phyloP scores from a whole-genome alignment of 2,329 filamentous ascomycete genomes.

The Aspergillus felis region DNA sequence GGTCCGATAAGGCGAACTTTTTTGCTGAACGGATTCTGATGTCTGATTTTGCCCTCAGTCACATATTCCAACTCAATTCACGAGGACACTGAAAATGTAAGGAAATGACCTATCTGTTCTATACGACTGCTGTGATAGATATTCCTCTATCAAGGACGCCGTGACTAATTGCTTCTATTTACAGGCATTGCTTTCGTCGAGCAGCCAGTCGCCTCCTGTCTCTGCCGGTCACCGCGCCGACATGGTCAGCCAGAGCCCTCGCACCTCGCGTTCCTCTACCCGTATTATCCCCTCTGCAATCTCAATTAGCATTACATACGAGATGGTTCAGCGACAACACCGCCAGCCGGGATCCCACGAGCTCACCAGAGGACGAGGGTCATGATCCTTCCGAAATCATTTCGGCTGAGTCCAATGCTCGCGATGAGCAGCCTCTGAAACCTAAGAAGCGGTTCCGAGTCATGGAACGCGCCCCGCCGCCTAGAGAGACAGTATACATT shows the following conservation, averaged over 20 bases:
- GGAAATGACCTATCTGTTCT: neutral
- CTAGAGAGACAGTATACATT: constrained; percentile 55
- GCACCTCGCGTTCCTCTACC: constrained; percentile 26
- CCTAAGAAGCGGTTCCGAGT: constrained; percentile 8
- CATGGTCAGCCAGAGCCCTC: constrained; percentile 40
- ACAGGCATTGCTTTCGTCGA: constrained; percentile 57
- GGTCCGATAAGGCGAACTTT: neutral
- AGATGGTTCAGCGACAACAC: constrained; percentile 13
- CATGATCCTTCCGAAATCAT: neutral
- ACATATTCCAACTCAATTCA: neutral
- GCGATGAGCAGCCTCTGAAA: constrained; percentile 9
- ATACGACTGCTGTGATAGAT: neutral
- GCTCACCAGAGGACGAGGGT: neutral
- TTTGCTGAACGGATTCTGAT: neutral
- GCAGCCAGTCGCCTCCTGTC: constrained; percentile 53
- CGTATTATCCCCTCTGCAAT: constrained; percentile 37
- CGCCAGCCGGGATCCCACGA: neutral
- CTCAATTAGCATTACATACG: constrained; percentile 40
- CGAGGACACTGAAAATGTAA: neutral
- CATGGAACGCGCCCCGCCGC: constrained; percentile 15
- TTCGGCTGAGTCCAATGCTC: constrained; percentile 32
- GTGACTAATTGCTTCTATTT: neutral
- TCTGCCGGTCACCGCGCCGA: constrained; percentile 42
- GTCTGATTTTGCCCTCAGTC: neutral
- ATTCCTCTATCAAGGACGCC: no score